Percentiles rank a stretch among this genome's conserved stretches.
Conservation (phyloP, 345 rosid species). For the Acer yangbiense region DNA sequence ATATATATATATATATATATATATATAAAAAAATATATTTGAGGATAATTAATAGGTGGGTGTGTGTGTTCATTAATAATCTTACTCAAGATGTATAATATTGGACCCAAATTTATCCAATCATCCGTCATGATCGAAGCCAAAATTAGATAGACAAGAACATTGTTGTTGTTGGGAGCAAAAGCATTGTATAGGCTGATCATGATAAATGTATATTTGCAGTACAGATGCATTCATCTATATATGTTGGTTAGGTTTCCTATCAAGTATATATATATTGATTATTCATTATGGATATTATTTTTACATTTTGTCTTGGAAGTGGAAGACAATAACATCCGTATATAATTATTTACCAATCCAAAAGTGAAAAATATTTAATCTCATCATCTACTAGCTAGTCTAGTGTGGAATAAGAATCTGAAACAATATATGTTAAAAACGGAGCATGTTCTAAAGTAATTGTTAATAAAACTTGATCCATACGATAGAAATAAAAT, state of each 20-base stretch:
- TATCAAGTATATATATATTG: neutral
- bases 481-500: too few species aligned
- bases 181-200: neutral
- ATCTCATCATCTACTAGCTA: too few species aligned
- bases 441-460: neutral
- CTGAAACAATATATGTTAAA: neutral
- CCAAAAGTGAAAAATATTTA: neutral
- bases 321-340: conserved; percentile 23
- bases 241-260: conserved; percentile 4
- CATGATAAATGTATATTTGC: neutral
- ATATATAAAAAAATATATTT: neutral
- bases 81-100: neutral
- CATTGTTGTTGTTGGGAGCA: conserved; percentile 14
- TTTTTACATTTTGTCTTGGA: conserved; percentile 14
- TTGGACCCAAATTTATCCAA: neutral
- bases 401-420: neutral
- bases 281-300: neutral
- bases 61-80: neutral
- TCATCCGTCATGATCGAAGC: conserved; percentile 9
- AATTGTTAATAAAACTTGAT: too few species aligned
- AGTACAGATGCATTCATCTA: conserved; percentile 14
- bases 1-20: neutral
- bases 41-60: conserved; percentile 6
- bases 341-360: neutral
- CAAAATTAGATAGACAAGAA: conserved; percentile 6